These are phyloP conservation scores for Solanum etuberosum DNA, from an alignment of 257 asterid genomes.

Conservation along the genomic window DNA sequence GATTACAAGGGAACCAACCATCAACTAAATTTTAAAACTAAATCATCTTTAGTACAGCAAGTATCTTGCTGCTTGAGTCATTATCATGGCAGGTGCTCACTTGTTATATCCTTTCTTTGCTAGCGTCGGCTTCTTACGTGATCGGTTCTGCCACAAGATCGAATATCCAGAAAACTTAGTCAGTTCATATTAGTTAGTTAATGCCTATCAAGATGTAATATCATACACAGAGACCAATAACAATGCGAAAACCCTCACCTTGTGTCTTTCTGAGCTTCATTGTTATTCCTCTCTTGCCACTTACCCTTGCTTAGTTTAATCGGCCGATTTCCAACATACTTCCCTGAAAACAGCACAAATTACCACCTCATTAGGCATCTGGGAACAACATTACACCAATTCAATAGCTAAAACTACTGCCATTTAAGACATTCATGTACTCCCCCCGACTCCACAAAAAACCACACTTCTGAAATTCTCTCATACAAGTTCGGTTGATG, in stretches of 20 bases:
- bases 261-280: constrained; percentile 53
- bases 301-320: constrained; percentile 56
- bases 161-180: neutral
- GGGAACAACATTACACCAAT: neutral
- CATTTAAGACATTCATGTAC: neutral
- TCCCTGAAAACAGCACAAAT: constrained; percentile 34
- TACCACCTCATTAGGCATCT: neutral
- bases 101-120: constrained; percentile 4
- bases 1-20: neutral
- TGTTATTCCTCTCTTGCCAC: constrained; percentile 79
- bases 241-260: constrained; percentile 24
- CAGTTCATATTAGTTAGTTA: neutral
- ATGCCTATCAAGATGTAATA: neutral
- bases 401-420: neutral
- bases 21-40: neutral
- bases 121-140: neutral
- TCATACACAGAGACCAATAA: neutral
- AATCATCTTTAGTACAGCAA: neutral
- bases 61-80: neutral
- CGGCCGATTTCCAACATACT: constrained; percentile 89
- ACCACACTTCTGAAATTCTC: neutral
- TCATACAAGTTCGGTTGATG: neutral
- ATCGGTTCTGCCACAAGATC: neutral
- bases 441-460: neutral
- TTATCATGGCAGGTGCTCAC: neutral